A percentile compares a stretch with the other conserved stretches of the same genome.
phyloP scores from a whole-genome alignment of 495 filamentous ascomycete genomes.

The Aspergillus sclerotioniger region DNA sequence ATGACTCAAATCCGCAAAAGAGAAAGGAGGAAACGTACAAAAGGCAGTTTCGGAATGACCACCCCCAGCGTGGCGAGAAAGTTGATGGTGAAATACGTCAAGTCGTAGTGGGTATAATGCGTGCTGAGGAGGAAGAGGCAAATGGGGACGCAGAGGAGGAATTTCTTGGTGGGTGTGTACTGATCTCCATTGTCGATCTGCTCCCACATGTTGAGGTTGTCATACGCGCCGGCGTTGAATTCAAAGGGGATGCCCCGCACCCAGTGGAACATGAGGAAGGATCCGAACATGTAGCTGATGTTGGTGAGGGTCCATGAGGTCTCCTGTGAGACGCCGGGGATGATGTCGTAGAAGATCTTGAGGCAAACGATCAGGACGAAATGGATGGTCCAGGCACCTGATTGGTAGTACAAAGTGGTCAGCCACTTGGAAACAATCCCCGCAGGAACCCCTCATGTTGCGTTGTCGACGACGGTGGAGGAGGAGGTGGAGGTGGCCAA shows the following conservation, averaged over 20 bases:
- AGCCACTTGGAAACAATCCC: constrained; percentile 5
- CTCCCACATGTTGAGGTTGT: constrained; percentile 99
- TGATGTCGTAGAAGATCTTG: constrained; percentile 94
- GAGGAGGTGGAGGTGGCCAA: neutral
- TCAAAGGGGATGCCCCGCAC: constrained; percentile 98
- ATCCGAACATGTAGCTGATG: constrained; percentile 97
- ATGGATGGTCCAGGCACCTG: constrained; percentile 94
- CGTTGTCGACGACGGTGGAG: too few relatives aligned
- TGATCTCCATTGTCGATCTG: constrained; percentile 99
- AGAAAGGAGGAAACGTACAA: constrained; percentile 51
- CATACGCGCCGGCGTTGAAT: constrained; percentile 98
- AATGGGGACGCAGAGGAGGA: constrained; percentile 89
- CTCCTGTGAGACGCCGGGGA: constrained; percentile 92
- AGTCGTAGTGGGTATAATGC: constrained; percentile 97
- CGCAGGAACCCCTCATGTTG: neutral
- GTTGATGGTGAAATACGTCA: constrained; percentile 96
- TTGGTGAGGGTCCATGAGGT: constrained; percentile 98
- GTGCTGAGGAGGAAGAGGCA: constrained; percentile 93
- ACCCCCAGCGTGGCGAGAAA: constrained; percentile 86
- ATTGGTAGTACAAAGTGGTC: neutral
- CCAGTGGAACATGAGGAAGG: constrained; percentile 99
- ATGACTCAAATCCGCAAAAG: neutral
- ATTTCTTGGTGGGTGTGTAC: constrained; percentile 98
- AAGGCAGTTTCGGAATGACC: constrained; percentile 92
- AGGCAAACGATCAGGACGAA: constrained; percentile 82